Evolutionary conservation across 257 asterid genomes (phyloP).

Genomic region (Ilex asprella): DNA sequence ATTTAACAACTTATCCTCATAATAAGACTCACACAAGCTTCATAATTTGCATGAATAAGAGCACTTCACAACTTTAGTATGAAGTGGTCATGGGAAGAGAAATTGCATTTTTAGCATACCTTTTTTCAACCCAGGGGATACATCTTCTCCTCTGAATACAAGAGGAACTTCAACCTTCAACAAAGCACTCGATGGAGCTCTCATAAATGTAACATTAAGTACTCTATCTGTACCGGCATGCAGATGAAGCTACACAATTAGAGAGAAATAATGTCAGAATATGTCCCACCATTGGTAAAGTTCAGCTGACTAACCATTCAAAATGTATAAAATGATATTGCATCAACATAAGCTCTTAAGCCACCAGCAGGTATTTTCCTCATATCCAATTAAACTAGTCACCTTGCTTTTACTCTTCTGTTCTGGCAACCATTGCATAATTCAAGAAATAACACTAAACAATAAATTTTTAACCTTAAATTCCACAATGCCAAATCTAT

Average conservation of each 20-base stretch:
- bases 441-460: too few relatives aligned
- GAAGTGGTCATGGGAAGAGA: neutral
- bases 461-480: too few relatives aligned
- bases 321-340: too few relatives aligned
- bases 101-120: slow-evolving; percentile 30
- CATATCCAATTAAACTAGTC: too few relatives aligned
- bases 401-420: too few relatives aligned
- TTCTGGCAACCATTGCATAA: too few relatives aligned
- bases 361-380: too few relatives aligned
- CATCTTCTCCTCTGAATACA: slow-evolving; percentile 77
- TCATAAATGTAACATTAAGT: slow-evolving; percentile 79
- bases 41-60: too few relatives aligned
- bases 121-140: slow-evolving; percentile 79
- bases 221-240: slow-evolving; percentile 76
- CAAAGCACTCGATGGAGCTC: slow-evolving; percentile 77
- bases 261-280: slow-evolving; percentile 29
- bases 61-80: slow-evolving; percentile 5
- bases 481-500: too few relatives aligned
- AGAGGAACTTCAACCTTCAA: slow-evolving; percentile 80
- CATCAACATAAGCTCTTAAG: too few relatives aligned
- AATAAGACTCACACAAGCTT: neutral
- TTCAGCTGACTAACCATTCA: too few relatives aligned
- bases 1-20: neutral
- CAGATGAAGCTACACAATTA: slow-evolving; percentile 64
- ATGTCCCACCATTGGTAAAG: neutral